Percentiles rank a stretch among this genome's conserved stretches.
Conservation (phyloP, 2,329 filamentous ascomycete species). For the Penicillium aurantiogriseum region DNA sequence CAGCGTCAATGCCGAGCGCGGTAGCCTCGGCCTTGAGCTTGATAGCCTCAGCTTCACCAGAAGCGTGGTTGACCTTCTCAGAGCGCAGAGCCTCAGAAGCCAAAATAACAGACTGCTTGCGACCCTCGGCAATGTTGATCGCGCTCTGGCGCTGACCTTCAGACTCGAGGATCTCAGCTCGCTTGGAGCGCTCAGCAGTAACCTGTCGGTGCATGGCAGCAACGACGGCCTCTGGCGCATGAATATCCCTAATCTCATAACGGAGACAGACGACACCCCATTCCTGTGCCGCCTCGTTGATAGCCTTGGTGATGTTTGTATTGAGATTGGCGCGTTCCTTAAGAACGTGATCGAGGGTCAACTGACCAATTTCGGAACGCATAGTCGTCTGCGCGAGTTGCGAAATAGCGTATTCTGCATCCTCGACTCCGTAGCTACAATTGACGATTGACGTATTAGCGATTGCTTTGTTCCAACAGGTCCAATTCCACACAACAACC, state of each 20-base stretch:
- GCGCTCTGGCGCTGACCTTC: slow-evolving; percentile 96
- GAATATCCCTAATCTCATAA: slow-evolving; percentile 98
- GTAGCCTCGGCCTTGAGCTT: slow-evolving; percentile 81
- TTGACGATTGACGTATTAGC: not conserved
- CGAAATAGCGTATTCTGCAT: slow-evolving; percentile 97
- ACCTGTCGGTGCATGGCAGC: slow-evolving; percentile 98
- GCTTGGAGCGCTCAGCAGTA: slow-evolving; percentile 93
- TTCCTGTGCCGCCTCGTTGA: slow-evolving; percentile 95
- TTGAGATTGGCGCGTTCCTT: slow-evolving; percentile 96
- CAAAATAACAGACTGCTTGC: slow-evolving; percentile 94
- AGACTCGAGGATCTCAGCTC: slow-evolving; percentile 94
- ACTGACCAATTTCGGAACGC: slow-evolving; percentile 96
- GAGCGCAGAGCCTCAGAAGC: slow-evolving; percentile 87
- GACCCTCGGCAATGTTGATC: slow-evolving; percentile 97
- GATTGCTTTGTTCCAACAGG: not conserved
- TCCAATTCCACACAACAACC: slow-evolving; percentile 6
- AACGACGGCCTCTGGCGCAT: slow-evolving; percentile 88
- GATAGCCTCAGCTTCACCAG: slow-evolving; percentile 93
- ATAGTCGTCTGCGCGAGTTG: slow-evolving; percentile 98
- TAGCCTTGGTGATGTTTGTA: slow-evolving; percentile 96
- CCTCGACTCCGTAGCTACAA: slow-evolving; percentile 88
- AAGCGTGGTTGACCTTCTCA: slow-evolving; percentile 90
- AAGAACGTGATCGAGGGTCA: slow-evolving; percentile 93
- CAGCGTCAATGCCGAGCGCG: slow-evolving; percentile 81
- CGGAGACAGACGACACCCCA: slow-evolving; percentile 96